Evolutionary conservation across 2,329 filamentous ascomycete genomes (phyloP).

Genomic region (Diaporthe ampelina): DNA sequence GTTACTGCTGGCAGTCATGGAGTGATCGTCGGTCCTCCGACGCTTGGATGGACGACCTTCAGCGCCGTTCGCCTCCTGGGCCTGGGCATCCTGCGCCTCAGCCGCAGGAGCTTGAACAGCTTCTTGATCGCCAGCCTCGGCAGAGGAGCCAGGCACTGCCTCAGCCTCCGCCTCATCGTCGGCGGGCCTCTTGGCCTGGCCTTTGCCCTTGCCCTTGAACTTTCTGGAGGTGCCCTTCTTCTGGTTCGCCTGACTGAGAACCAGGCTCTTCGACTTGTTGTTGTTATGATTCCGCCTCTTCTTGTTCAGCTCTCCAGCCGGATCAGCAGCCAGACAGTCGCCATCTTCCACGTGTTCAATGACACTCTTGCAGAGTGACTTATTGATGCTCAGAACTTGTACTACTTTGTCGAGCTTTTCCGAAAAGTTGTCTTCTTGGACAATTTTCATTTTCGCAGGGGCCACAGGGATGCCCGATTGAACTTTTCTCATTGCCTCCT

Average conservation of each 20-base stretch:
- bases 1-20: no score
- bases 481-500: not conserved
- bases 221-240: not conserved
- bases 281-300: not conserved
- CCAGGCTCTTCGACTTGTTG: not conserved
- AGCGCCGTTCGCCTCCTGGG: not conserved
- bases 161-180: not conserved
- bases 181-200: not conserved
- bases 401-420: not conserved
- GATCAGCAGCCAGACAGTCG: no score
- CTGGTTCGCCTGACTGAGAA: not conserved
- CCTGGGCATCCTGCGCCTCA: not conserved
- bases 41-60: not conserved
- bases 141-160: not conserved
- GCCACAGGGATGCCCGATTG: not conserved
- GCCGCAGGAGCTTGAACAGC: not conserved
- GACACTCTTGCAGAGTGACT: not conserved
- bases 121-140: not conserved
- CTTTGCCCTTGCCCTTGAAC: not conserved
- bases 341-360: no score
- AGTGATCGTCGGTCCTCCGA: not conserved
- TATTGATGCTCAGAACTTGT: not conserved
- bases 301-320: not conserved
- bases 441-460: no score
- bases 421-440: not conserved